Conservation (phyloP, 805 yeast species). For the Monosporozyma yasuniensis region DNA sequence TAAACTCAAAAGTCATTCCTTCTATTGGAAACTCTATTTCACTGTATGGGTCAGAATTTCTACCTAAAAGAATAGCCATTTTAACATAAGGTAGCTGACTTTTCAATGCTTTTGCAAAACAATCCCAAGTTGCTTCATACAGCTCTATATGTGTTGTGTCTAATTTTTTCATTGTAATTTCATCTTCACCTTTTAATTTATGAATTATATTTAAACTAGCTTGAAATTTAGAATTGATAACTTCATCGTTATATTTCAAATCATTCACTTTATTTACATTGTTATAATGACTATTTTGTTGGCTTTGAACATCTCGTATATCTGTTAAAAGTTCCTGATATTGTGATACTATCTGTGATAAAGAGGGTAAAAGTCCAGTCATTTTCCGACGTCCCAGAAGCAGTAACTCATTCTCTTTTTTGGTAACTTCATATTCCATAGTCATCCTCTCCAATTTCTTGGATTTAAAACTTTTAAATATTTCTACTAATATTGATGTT, state of each 20-base stretch:
- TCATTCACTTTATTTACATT: background rate
- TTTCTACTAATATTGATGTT: slow-evolving; percentile 40
- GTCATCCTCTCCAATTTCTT: slow-evolving; percentile 44
- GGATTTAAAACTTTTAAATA: slow-evolving; percentile 43
- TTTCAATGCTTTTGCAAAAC: slow-evolving; percentile 19
- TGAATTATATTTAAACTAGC: slow-evolving; percentile 30
- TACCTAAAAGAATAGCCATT: slow-evolving; percentile 23
- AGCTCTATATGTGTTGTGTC: slow-evolving; percentile 21
- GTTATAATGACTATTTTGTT: background rate
- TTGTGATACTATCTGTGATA: slow-evolving; percentile 10
- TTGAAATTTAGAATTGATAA: background rate
- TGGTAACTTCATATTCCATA: slow-evolving; percentile 49
- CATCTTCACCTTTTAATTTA: slow-evolving; percentile 30
- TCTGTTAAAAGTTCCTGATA: slow-evolving; percentile 12
- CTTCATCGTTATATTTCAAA: background rate
- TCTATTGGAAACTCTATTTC: slow-evolving; percentile 44
- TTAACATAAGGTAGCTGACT: slow-evolving; percentile 34
- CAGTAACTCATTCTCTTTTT: slow-evolving; percentile 23
- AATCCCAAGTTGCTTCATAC: slow-evolving; percentile 25
- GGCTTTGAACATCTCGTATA: slow-evolving; percentile 10
- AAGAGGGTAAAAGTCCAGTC: slow-evolving; percentile 25
- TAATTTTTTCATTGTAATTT: slow-evolving; percentile 31
- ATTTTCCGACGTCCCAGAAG: slow-evolving; percentile 17
- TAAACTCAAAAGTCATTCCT: slow-evolving; percentile 30
- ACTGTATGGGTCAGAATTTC: slow-evolving; percentile 43